Evolutionary conservation across 441 rosid species (phyloP).

Genomic region (Erodium trifolium): DNA sequence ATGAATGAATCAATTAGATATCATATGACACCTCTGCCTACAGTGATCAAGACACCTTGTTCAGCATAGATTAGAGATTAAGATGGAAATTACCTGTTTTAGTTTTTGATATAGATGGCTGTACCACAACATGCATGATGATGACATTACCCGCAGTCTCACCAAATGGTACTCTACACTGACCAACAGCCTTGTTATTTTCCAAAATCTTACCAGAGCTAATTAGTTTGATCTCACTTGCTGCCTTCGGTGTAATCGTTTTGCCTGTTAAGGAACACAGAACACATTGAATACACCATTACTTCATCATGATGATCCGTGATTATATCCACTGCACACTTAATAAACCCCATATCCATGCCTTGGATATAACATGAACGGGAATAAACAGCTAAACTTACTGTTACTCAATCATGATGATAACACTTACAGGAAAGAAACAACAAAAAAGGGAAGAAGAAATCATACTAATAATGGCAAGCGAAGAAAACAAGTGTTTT

Average conservation of each 20-base stretch:
- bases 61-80: not conserved
- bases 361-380: not conserved
- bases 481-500: not conserved
- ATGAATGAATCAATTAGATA: not conserved
- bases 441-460: not conserved
- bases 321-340: not conserved
- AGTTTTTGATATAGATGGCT: slow-evolving; percentile 57
- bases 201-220: slow-evolving; percentile 84
- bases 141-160: slow-evolving; percentile 48
- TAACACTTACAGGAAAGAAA: not conserved
- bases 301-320: not conserved
- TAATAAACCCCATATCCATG: slow-evolving; percentile 2
- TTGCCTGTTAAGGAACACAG: slow-evolving; percentile 38
- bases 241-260: slow-evolving; percentile 60
- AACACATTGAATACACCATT: slow-evolving; percentile 8
- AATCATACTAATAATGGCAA: not conserved
- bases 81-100: slow-evolving; percentile 44
- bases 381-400: not conserved
- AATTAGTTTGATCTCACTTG: slow-evolving; percentile 76
- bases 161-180: slow-evolving; percentile 67
- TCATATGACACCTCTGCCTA: not conserved
- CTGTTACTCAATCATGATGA: not conserved
- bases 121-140: slow-evolving; percentile 83
- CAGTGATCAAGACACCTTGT: not conserved
- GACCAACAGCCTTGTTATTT: slow-evolving; percentile 70